phyloP scores from a whole-genome alignment of 345 rosid genomes.

The Citrus maxima region DNA sequence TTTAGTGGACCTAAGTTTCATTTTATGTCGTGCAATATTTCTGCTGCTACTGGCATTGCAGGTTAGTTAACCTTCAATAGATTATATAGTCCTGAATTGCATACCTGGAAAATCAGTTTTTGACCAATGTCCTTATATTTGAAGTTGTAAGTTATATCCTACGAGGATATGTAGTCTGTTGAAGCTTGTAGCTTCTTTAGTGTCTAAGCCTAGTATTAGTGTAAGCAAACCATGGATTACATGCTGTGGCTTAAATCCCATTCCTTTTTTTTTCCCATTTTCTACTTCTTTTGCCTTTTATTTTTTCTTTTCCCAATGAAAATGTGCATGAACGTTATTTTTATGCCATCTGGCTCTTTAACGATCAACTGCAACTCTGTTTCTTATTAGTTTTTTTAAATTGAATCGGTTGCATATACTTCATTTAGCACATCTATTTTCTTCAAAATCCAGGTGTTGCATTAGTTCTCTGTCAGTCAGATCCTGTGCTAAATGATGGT shows the following conservation, averaged over 20 bases:
- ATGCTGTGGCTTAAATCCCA: not conserved
- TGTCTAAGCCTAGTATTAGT: not conserved
- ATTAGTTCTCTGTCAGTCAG: constrained; percentile 85
- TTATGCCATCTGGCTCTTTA: not conserved
- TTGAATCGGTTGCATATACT: not conserved
- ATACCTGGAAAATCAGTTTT: not conserved
- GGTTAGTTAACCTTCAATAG: not conserved
- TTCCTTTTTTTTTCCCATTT: not conserved
- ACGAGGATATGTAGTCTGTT: not conserved
- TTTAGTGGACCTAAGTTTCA: not conserved
- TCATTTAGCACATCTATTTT: not conserved
- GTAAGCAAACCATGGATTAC: not conserved
- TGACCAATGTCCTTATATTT: not conserved
- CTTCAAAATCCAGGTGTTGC: constrained; percentile 67
- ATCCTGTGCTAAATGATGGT: constrained; percentile 88
- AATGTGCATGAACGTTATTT: not conserved
- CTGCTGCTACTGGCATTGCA: not conserved
- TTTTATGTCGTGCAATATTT: not conserved
- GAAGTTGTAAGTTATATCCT: not conserved
- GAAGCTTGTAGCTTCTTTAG: not conserved
- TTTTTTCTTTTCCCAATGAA: not conserved
- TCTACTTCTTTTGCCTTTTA: too few species aligned
- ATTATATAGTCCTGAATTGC: not conserved
- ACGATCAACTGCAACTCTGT: not conserved
- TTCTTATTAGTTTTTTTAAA: too few species aligned